Conservation (phyloP, 345 rosid species). For the Balakata baccata region DNA sequence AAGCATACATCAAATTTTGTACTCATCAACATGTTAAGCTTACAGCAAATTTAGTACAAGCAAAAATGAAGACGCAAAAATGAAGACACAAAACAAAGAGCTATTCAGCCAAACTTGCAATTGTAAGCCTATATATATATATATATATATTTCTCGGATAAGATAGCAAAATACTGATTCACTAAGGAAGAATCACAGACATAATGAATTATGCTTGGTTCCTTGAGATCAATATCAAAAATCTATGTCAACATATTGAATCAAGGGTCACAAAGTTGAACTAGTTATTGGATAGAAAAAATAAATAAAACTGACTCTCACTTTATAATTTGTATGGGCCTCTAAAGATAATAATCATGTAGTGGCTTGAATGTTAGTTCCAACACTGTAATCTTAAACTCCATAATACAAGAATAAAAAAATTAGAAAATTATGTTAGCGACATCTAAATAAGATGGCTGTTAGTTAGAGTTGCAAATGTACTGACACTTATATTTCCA, state of each 20-base stretch:
- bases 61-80: background rate
- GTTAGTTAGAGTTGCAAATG: background rate
- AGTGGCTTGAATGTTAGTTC: background rate
- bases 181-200: background rate
- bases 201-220: background rate
- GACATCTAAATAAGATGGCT: background rate
- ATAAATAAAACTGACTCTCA: too few relatives aligned
- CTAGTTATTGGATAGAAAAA: too few relatives aligned
- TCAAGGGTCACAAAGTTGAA: too few relatives aligned
- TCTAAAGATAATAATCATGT: background rate
- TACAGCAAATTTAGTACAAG: background rate
- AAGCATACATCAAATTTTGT: too few relatives aligned
- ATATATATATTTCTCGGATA: background rate
- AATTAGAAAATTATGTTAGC: background rate
- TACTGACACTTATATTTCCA: background rate
- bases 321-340: too few relatives aligned
- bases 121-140: background rate
- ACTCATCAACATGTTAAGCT: too few relatives aligned
- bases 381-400: background rate
- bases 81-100: conserved; percentile 2
- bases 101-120: background rate
- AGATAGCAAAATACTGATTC: background rate
- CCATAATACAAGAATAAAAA: background rate
- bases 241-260: too few relatives aligned
- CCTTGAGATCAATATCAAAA: background rate